Conservation (phyloP, 495 filamentous ascomycete species). For the Clohesyomyces aquaticus region DNA sequence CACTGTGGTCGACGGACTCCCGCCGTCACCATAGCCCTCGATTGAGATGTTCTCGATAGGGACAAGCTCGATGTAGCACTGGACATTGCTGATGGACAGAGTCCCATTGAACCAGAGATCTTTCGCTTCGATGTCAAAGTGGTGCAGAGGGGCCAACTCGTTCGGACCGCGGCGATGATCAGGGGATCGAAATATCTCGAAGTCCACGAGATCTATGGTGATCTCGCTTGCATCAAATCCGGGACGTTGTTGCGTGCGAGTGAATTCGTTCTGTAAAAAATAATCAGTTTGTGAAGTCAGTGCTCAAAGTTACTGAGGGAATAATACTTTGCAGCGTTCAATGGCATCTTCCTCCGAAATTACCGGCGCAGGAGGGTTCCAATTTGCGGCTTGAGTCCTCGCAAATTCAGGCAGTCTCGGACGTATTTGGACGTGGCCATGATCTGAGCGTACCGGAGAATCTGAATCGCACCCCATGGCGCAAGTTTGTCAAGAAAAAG, state of each 20-base stretch:
- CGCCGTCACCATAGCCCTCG: slow-evolving; percentile 62
- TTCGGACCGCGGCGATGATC: background rate
- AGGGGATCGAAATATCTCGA: slow-evolving; percentile 37
- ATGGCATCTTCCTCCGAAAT: background rate
- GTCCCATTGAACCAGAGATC: slow-evolving; percentile 60
- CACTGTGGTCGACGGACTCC: slow-evolving; percentile 56
- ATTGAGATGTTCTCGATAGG: slow-evolving; percentile 63
- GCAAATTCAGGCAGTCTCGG: background rate
- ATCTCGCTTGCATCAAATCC: background rate
- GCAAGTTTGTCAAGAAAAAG: no score
- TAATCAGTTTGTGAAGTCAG: background rate
- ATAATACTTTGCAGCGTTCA: background rate
- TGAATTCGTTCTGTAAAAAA: background rate
- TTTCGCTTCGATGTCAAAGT: slow-evolving; percentile 20
- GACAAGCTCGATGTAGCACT: slow-evolving; percentile 57
- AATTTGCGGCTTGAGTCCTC: background rate
- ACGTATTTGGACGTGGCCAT: background rate
- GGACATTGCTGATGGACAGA: slow-evolving; percentile 51
- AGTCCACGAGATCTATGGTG: slow-evolving; percentile 34
- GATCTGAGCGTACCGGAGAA: no score
- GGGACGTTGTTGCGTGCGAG: background rate
- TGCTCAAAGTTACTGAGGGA: background rate
- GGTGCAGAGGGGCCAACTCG: slow-evolving; percentile 37
- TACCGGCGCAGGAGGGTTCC: background rate
- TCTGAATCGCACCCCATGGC: no score